Evolutionary conservation across 2,329 filamentous ascomycete species (phyloP), one percentile per base, ranked within the genome.

Genomic region (Mycosphaerelloides madeirae): DNA sequence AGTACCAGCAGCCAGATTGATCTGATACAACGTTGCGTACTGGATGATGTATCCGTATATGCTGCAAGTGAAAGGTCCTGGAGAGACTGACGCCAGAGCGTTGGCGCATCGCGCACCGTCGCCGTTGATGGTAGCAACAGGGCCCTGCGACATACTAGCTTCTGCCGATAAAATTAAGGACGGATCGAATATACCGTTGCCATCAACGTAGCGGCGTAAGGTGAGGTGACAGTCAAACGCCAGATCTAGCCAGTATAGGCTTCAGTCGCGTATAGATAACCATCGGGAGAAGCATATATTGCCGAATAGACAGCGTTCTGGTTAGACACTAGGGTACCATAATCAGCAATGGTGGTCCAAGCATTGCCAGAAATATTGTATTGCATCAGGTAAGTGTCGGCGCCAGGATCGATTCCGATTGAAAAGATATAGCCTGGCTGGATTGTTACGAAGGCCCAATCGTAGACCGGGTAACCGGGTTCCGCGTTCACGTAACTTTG

Each of bases 101-200:
- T 15, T 40, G 12, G 13, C 8, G 38, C 38, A 40, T 15, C 38
- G 28, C 6, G 38, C 28, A n/a, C 38, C 38, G 15, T 40, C 38
- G 15, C 8, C 14, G 11, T 19, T 35, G 32, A 16, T 19, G 11
- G 32, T 4, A 11, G 15, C n/a, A n/a, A n/a, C 15, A 35, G 19
- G 32, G n/a, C 32, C 32, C 32, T 35, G 14, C 6, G 5, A 25
- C 5, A 5, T 6, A 25, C 9, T 25, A 25, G 9, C 22, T 25
- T 25, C 9, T 25, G 22, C 22, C n/a, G n/a, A n/a, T n/a, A n/a
- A n/a, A n/a, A 25, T 9, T 25, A 5, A 6, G 22, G 22, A 25
- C 22, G 5, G 22, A 25, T 5, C 22, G 6, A 9, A 25, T 9
- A 6, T 25, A 25, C 22, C 9, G 9, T 5, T 25, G 22, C 5